Base-by-base conservation (phyloP, 108 stramenopile genomes). In the Schizochytrium sp. region DNA sequence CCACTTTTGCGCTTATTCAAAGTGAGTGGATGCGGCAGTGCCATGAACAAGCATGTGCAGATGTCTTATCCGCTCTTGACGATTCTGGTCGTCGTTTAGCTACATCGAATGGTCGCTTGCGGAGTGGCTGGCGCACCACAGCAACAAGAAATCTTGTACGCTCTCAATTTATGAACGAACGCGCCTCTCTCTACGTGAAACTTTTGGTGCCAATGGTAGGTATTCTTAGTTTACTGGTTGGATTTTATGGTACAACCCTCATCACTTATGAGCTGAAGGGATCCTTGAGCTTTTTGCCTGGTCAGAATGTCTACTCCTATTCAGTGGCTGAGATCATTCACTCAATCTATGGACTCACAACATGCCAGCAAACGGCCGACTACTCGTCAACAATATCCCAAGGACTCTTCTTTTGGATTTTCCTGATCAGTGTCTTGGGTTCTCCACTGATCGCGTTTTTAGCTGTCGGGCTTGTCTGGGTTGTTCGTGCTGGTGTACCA, bases 21-120 rank as follows among this genome's bases (percentile, higher is more conserved):
- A 83, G 50, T 38, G 76, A 83, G 76, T 83, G 76, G 76, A 49
- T 83, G 47, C 76, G 76, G 28, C 2, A 10, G 10, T 53, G 53
- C 5, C 76, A 83, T 40, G 76, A 83, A 40, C 28, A 0, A 10
- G 28, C 40, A 8, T 69, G 64, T 69, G 28, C 28, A 8, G 64
- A 69, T 44, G 64, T 44, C 44, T 69, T 69, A 44, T 28, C 64
- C 8, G 64, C 64, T 69, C 44, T 38, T 7, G 64, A 1, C 28
- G 12, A 38, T 1, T n/a, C 59, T n/a, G 59, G 17, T n/a, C 19
- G 19, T 17, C 59, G 59, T 28, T 28, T 28, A 28, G 28, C 28
- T 28, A 28, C 28, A 28, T 28, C 28, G 28, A 28, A 28, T 28
- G 57, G 57, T 15, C 57, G 57, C 57, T 17, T 58, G 57, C 57